Conservation (phyloP, 2,329 filamentous ascomycete genomes). For the Xylariales sp. region DNA sequence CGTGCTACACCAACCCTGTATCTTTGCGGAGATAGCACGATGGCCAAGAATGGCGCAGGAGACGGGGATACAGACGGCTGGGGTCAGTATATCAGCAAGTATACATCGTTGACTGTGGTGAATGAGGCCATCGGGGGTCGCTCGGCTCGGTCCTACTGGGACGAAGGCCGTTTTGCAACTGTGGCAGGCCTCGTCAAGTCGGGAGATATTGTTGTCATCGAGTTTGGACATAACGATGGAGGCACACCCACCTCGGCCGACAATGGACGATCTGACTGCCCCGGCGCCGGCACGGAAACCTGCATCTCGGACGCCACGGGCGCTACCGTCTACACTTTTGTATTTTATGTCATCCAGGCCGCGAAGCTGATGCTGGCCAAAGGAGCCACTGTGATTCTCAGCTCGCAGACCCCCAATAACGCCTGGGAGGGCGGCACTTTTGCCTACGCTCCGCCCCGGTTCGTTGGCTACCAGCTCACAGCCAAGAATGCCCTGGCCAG, state of each 20-base stretch:
- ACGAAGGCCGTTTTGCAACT: conserved; percentile 55
- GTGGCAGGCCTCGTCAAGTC: conserved; percentile 44
- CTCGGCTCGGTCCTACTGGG: conserved; percentile 57
- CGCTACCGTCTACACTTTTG: conserved; percentile 24
- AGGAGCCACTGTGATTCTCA: conserved; percentile 57
- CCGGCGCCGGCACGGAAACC: conserved; percentile 45
- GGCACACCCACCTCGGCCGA: conserved; percentile 47
- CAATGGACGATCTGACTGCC: conserved; percentile 58
- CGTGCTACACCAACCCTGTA: conserved; percentile 36
- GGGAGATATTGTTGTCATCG: conserved; percentile 63
- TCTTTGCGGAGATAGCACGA: conserved; percentile 51
- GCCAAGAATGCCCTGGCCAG: conserved; percentile 10
- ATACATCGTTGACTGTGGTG: conserved; percentile 40
- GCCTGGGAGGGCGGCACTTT: conserved; percentile 53
- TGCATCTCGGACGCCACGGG: conserved; percentile 34
- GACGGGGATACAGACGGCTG: conserved; percentile 43
- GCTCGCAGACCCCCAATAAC: conserved; percentile 57
- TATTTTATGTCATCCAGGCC: conserved; percentile 20
- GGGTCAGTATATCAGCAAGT: conserved; percentile 53
- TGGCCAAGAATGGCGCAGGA: conserved; percentile 38
- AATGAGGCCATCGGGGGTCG: conserved; percentile 61
- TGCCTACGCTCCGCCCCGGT: conserved; percentile 41
- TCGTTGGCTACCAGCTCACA: conserved; percentile 44
- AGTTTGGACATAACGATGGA: conserved; percentile 70
- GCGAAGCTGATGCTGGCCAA: conserved; percentile 35